Conservation (phyloP, 2,329 filamentous ascomycete species). For the Gaeumannomyces tritici region DNA sequence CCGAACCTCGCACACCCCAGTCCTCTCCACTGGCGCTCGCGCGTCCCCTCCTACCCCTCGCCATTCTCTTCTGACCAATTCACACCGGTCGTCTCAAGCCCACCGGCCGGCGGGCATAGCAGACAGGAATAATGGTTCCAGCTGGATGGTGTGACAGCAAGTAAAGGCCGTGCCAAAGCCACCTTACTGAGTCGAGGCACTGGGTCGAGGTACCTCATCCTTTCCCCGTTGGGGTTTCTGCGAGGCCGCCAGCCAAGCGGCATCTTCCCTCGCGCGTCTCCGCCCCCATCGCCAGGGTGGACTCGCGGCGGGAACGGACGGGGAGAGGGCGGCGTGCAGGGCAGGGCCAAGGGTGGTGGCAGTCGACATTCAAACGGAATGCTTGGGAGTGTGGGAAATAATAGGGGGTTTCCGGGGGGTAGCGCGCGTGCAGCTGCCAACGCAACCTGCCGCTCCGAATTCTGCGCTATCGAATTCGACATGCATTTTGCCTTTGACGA, state of each 20-base stretch:
- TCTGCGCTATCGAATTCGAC: conserved; percentile 1
- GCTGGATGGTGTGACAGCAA: background rate
- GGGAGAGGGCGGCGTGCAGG: background rate
- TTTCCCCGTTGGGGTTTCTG: background rate
- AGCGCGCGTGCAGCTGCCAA: background rate
- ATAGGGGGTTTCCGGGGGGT: background rate
- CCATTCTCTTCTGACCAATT: background rate
- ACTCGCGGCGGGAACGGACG: background rate
- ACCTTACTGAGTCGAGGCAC: no score
- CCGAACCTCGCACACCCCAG: background rate
- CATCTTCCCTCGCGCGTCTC: background rate
- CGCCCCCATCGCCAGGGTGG: background rate
- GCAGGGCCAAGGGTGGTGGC: background rate
- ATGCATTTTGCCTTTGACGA: conserved; percentile 11
- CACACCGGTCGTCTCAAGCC: background rate
- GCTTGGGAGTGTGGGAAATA: background rate
- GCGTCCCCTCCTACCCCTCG: background rate
- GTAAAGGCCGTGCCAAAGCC: background rate
- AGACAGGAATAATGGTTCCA: background rate
- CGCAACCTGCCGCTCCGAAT: background rate
- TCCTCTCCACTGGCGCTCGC: background rate
- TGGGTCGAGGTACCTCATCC: background rate
- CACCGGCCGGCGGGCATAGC: background rate
- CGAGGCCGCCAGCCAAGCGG: background rate
- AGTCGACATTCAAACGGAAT: background rate